These are phyloP conservation scores for Scheffersomyces lignicola DNA, from an alignment of 1,139 yeast species.

Conservation along the genomic window DNA sequence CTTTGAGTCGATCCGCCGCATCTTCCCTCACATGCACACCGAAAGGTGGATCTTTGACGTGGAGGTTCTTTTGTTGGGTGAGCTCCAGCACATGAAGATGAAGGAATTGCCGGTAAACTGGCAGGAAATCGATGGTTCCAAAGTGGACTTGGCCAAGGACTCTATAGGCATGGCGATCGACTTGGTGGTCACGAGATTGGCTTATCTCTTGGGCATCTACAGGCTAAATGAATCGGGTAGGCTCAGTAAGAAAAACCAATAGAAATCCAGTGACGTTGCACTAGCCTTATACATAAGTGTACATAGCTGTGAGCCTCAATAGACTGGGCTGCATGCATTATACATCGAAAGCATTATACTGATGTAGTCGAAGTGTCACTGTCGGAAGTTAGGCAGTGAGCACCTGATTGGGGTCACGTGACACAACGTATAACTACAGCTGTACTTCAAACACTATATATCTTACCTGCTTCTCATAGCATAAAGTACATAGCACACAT, in stretches of 20 bases:
- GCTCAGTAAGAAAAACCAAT: conserved; percentile 14
- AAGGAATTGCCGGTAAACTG: conserved; percentile 86
- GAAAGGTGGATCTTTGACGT: conserved; percentile 99
- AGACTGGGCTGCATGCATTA: too few species aligned
- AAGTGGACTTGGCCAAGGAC: conserved; percentile 88
- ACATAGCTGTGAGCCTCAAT: too few species aligned
- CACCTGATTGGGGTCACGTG: too few species aligned
- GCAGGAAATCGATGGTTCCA: conserved; percentile 97
- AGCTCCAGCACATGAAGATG: conserved; percentile 64
- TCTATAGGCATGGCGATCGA: conserved; percentile 95
- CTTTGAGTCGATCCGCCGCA: conserved; percentile 56
- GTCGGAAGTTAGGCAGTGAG: too few species aligned
- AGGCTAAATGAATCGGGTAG: conserved; percentile 36
- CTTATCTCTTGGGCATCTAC: conserved; percentile 83
- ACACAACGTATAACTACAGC: too few species aligned
- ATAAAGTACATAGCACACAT: too few species aligned
- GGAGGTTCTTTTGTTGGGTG: conserved; percentile 80
- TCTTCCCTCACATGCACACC: conserved; percentile 92
- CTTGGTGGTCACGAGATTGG: conserved; percentile 84
- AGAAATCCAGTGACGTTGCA: conserved; percentile 2
- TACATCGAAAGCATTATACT: too few species aligned
- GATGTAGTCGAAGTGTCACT: too few species aligned
- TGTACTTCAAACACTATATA: too few species aligned
- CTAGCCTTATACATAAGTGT: background rate
- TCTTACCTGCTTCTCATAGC: too few species aligned